A percentile compares a stretch with the other conserved stretches of the same genome.
phyloP scores from a whole-genome alignment of 805 yeast species.

The Saturnispora halmiae region DNA sequence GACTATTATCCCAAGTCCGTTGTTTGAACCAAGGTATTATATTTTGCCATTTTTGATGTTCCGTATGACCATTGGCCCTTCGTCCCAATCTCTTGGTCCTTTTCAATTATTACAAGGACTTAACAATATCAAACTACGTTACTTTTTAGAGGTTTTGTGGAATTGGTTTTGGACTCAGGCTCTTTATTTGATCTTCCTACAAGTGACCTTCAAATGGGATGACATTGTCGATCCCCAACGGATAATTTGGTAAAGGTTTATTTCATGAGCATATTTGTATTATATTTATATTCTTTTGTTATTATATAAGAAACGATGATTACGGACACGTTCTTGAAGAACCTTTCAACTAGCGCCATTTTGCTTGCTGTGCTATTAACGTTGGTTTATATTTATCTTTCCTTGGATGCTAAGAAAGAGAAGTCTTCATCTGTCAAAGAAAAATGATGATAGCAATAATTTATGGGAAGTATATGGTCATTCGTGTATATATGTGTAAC shows the following conservation, averaged over 20 bases:
- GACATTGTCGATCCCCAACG: constrained; percentile 58
- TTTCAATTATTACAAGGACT: constrained; percentile 14
- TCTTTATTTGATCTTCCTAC: constrained; percentile 48
- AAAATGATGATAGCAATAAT: no score
- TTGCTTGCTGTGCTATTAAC: constrained; percentile 1
- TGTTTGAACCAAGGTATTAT: constrained; percentile 90
- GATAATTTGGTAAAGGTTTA: constrained; percentile 69
- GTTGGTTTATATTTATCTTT: constrained; percentile 2
- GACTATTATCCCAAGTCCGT: constrained; percentile 79
- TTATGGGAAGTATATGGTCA: no score
- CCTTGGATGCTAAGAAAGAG: no score
- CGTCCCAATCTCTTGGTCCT: constrained; percentile 23
- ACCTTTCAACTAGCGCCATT: constrained; percentile 1
- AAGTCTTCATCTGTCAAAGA: no score
- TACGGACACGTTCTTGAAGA: constrained; percentile 7
- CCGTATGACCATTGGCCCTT: constrained; percentile 48
- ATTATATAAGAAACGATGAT: no score
- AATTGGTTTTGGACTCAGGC: constrained; percentile 43
- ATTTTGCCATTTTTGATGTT: constrained; percentile 72
- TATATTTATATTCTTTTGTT: no score
- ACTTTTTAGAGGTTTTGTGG: constrained; percentile 54
- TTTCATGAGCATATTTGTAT: not conserved
- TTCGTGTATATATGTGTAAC: no score
- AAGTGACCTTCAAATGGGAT: constrained; percentile 59
- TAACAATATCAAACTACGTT: constrained; percentile 28